Evolutionary conservation across 345 rosid genomes (phyloP).

Genomic region (Psidium guajava): DNA sequence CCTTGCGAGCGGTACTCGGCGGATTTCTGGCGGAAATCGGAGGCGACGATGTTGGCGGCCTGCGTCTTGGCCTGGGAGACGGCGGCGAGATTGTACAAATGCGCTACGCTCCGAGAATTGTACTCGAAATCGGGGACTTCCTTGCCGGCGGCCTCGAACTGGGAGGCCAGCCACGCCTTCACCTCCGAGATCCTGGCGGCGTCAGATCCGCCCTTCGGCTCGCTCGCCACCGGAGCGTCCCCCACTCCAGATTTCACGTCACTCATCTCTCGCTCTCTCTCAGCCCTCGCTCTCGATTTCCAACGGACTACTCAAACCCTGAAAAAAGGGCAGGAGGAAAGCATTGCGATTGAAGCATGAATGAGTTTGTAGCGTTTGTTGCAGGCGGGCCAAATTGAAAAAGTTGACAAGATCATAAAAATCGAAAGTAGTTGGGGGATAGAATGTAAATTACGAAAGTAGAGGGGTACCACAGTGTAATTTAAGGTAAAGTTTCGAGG

Average conservation of each 20-base stretch:
- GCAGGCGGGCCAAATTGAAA: neutral
- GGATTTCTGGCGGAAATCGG: conserved; percentile 86
- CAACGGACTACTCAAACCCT: neutral
- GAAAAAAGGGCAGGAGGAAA: neutral
- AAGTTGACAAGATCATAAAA: neutral
- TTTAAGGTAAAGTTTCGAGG: neutral
- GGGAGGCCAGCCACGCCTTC: conserved; percentile 70
- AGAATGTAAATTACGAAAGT: neutral
- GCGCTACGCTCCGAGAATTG: conserved; percentile 73
- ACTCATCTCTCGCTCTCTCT: neutral
- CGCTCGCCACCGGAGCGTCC: neutral
- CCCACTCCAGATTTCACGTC: neutral
- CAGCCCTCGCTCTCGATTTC: neutral
- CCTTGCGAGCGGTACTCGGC: conserved; percentile 89
- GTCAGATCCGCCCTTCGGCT: conserved; percentile 20
- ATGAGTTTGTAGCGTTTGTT: neutral
- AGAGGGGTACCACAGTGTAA: neutral
- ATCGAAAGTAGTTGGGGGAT: neutral
- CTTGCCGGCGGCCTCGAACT: conserved; percentile 73
- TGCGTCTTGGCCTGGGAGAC: conserved; percentile 79
- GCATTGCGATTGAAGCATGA: neutral
- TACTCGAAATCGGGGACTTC: conserved; percentile 76
- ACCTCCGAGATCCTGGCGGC: conserved; percentile 70
- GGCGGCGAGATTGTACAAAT: conserved; percentile 65
- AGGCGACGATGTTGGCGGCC: conserved; percentile 77